These are phyloP conservation scores for Leccinum longicurvipes DNA, from an alignment of 768 basidiomycete genomes.

Conservation along the genomic window DNA sequence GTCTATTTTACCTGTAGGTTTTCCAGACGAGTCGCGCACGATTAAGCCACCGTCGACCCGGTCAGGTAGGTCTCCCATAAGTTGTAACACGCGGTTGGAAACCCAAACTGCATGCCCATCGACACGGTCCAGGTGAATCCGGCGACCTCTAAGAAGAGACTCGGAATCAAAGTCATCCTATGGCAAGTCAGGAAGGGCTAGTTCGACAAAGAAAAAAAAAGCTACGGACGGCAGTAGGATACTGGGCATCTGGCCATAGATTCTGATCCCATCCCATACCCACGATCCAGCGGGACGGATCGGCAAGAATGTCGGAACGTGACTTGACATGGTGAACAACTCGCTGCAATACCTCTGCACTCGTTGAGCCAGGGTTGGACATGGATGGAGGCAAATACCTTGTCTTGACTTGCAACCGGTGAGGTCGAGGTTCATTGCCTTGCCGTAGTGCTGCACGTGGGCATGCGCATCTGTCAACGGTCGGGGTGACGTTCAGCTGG, in stretches of 20 bases:
- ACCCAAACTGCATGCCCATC: slow-evolving; percentile 91
- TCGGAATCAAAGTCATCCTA: slow-evolving; percentile 75
- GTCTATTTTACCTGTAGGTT: slow-evolving; percentile 57
- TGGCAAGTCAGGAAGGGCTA: background rate
- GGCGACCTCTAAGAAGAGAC: slow-evolving; percentile 60
- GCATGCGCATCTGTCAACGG: slow-evolving; percentile 66
- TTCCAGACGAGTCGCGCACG: slow-evolving; percentile 55
- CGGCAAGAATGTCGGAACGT: slow-evolving; percentile 52
- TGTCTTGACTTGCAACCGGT: slow-evolving; percentile 53
- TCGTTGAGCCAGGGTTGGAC: background rate
- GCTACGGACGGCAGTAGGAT: slow-evolving; percentile 64
- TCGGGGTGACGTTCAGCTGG: background rate
- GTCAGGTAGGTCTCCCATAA: slow-evolving; percentile 58
- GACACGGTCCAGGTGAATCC: slow-evolving; percentile 71
- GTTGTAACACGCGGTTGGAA: slow-evolving; percentile 64
- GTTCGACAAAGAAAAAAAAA: slow-evolving; percentile 17
- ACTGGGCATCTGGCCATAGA: slow-evolving; percentile 57
- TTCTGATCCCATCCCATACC: slow-evolving; percentile 97
- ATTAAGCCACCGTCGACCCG: slow-evolving; percentile 74
- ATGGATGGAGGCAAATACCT: slow-evolving; percentile 37
- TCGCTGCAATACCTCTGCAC: slow-evolving; percentile 57
- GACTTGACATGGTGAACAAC: slow-evolving; percentile 57
- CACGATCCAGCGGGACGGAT: slow-evolving; percentile 66
- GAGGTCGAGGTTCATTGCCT: slow-evolving; percentile 62
- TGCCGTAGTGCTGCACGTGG: slow-evolving; percentile 71